Evolutionary conservation across 2,329 filamentous ascomycete species (phyloP).

Genomic region (Botryotinia calthae): DNA sequence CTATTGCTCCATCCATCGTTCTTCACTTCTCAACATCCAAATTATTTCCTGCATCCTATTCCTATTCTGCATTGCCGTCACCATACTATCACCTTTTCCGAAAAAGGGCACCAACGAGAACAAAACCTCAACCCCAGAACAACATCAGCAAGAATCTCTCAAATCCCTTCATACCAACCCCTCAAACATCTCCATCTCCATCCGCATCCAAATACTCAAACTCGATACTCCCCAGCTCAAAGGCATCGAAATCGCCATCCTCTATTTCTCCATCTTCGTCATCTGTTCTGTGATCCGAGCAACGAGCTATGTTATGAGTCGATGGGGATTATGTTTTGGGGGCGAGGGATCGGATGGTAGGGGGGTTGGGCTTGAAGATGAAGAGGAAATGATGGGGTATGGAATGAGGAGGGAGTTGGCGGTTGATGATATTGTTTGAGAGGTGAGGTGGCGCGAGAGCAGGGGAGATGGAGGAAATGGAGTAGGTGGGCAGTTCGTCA

Average conservation of each 20-base stretch:
- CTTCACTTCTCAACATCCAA: neutral
- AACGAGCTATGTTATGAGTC: neutral
- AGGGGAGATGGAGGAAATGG: neutral
- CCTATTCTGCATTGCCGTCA: neutral
- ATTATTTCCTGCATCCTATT: neutral
- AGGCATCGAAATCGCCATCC: neutral
- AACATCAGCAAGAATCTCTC: accelerated
- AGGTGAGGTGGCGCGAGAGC: neutral
- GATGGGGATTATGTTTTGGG: neutral
- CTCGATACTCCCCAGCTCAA: neutral
- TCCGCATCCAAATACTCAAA: neutral
- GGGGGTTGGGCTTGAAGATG: neutral
- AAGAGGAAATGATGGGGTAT: neutral
- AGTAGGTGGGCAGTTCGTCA: too few species aligned
- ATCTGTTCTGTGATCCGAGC: too few species aligned
- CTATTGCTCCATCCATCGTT: neutral
- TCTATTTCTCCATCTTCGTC: neutral
- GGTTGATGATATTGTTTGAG: neutral
- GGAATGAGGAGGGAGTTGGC: accelerated
- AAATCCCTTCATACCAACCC: neutral
- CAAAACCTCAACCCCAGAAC: accelerated
- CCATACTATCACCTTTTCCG: neutral
- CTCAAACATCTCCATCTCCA: neutral
- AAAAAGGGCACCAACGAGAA: accelerated
- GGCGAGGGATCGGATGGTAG: neutral